Percentiles rank a stretch among this genome's conserved stretches.
These are phyloP conservation scores for Diaporthe amygdali DNA, from an alignment of 2,329 filamentous ascomycete species.

Conservation along the genomic window DNA sequence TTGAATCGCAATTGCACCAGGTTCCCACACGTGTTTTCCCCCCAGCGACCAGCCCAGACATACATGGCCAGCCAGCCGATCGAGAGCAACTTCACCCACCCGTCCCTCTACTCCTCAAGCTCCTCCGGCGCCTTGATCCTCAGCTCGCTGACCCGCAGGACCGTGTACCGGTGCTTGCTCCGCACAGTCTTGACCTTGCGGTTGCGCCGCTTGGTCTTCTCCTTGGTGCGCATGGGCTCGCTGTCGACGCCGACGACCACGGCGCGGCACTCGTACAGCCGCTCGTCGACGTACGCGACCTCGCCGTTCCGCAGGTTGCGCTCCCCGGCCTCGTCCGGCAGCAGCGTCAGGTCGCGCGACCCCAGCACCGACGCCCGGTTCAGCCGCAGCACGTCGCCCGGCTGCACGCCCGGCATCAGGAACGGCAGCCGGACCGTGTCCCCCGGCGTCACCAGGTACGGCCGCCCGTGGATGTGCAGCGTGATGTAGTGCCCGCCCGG, in stretches of 20 bases:
- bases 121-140: conserved; percentile 60
- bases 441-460: conserved; percentile 79
- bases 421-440: conserved; percentile 81
- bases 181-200: conserved; percentile 75
- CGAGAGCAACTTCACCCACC: not conserved
- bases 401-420: conserved; percentile 74
- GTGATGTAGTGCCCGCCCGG: conserved; percentile 75
- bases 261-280: conserved; percentile 83
- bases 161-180: conserved; percentile 91
- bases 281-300: conserved; percentile 80
- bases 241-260: conserved; percentile 84
- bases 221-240: conserved; percentile 76
- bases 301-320: conserved; percentile 70
- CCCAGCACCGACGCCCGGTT: conserved; percentile 85
- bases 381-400: conserved; percentile 86
- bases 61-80: not conserved
- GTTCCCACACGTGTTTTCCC: not conserved
- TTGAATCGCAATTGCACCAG: not conserved
- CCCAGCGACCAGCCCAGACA: not conserved
- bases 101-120: conserved; percentile 35
- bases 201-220: conserved; percentile 83
- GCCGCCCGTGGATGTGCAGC: conserved; percentile 77
- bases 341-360: conserved; percentile 85
- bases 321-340: not conserved
- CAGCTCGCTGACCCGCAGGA: conserved; percentile 83